phyloP scores from a whole-genome alignment of 2,329 filamentous ascomycete species.

The Sporothrix pallida region DNA sequence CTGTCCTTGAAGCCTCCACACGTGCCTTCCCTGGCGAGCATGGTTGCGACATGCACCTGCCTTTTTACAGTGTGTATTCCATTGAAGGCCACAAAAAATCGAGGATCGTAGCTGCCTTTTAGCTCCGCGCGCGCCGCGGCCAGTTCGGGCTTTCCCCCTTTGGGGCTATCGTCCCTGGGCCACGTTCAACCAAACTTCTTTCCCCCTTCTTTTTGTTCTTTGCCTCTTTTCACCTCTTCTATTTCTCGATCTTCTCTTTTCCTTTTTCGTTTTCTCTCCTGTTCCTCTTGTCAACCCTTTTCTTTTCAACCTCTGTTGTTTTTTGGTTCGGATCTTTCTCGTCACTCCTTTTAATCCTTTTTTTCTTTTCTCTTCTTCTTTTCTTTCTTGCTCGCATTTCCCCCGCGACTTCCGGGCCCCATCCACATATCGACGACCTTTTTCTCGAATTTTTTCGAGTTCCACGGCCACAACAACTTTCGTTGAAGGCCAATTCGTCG shows the following conservation, averaged over 20 bases:
- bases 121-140: constrained; percentile 20
- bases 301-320: constrained; percentile 38
- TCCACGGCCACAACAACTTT: constrained; percentile 13
- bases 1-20: constrained; percentile 18
- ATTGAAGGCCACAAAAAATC: constrained; percentile 11
- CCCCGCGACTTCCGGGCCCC: neutral
- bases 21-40: constrained; percentile 19
- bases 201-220: constrained; percentile 27
- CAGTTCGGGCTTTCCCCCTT: constrained; percentile 25
- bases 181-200: constrained; percentile 26
- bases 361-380: constrained; percentile 37
- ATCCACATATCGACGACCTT: neutral
- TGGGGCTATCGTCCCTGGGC: constrained; percentile 25
- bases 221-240: constrained; percentile 4
- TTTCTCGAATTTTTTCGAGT: constrained; percentile 16
- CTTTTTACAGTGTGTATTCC: constrained; percentile 6
- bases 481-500: neutral
- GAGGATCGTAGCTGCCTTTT: constrained; percentile 30
- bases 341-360: constrained; percentile 52
- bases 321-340: constrained; percentile 45
- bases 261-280: constrained; percentile 36
- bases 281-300: constrained; percentile 29
- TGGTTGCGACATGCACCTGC: constrained; percentile 2
- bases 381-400: constrained; percentile 38
- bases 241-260: constrained; percentile 35